These are phyloP conservation scores for Skeletonema marinoi DNA, from an alignment of 108 stramenopile species.

Conservation along the genomic window DNA sequence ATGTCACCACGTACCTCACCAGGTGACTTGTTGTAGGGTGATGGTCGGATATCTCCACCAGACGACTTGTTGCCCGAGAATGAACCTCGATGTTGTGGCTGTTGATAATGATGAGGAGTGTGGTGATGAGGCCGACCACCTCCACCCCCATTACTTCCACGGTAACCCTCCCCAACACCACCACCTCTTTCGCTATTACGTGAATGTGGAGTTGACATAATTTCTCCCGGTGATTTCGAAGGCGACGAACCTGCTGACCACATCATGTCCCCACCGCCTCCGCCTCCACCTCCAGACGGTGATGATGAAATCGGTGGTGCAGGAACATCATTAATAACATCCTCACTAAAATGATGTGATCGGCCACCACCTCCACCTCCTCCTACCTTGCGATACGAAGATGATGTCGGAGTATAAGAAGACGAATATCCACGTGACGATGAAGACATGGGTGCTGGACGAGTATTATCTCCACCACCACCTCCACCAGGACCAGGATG, in stretches of 20 bases:
- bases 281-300: neutral
- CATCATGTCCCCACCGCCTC: neutral
- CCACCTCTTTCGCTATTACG: neutral
- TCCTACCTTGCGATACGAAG: neutral
- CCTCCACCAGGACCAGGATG: neutral
- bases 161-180: neutral
- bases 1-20: neutral
- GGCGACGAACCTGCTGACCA: neutral
- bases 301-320: neutral
- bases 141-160: neutral
- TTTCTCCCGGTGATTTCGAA: conserved; percentile 1
- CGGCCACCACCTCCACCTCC: neutral
- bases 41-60: neutral
- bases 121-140: neutral
- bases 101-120: conserved; percentile 1
- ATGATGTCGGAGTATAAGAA: neutral
- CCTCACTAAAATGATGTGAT: neutral
- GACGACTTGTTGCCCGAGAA: neutral
- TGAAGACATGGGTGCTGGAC: neutral
- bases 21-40: neutral
- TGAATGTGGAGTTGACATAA: neutral
- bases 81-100: neutral
- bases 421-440: neutral
- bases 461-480: neutral
- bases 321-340: neutral